Conservation (phyloP, 805 yeast genomes). For the Ogataea zsoltii region DNA sequence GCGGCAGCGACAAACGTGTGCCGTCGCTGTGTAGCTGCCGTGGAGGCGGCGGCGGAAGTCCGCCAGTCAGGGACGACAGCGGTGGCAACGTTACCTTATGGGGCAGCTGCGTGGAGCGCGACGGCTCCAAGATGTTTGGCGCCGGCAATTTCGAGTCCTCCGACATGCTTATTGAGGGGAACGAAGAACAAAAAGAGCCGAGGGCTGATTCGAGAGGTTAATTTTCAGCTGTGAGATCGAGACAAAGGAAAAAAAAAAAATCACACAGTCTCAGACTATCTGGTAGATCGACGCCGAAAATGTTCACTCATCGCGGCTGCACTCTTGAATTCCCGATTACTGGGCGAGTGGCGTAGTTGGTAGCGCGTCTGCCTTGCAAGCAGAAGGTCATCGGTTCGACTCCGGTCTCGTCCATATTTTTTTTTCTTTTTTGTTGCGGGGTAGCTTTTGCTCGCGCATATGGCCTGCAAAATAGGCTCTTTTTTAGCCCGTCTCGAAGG, state of each 20-base stretch:
- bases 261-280: too few species aligned
- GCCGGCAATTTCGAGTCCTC: not conserved
- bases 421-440: conserved; percentile 1
- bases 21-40: not conserved
- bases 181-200: too few species aligned
- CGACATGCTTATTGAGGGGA: not conserved
- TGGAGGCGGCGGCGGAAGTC: conserved; percentile 13
- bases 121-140: not conserved
- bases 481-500: too few species aligned
- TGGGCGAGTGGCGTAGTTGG: conserved; percentile 84
- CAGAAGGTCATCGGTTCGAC: conserved; percentile 77
- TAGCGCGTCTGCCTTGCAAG: conserved; percentile 82
- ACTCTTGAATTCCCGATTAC: too few species aligned
- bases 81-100: conserved; percentile 18
- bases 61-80: conserved; percentile 17
- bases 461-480: too few species aligned
- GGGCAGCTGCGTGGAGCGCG: not conserved
- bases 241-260: too few species aligned
- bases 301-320: too few species aligned
- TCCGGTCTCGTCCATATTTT: conserved; percentile 67
- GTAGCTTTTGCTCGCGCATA: too few species aligned
- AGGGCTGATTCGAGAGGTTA: too few species aligned
- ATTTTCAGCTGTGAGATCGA: too few species aligned
- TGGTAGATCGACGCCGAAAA: too few species aligned
- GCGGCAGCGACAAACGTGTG: too few species aligned